These are phyloP conservation scores for Jatropha podagrica DNA, from an alignment of 441 rosid genomes.

Conservation along the genomic window DNA sequence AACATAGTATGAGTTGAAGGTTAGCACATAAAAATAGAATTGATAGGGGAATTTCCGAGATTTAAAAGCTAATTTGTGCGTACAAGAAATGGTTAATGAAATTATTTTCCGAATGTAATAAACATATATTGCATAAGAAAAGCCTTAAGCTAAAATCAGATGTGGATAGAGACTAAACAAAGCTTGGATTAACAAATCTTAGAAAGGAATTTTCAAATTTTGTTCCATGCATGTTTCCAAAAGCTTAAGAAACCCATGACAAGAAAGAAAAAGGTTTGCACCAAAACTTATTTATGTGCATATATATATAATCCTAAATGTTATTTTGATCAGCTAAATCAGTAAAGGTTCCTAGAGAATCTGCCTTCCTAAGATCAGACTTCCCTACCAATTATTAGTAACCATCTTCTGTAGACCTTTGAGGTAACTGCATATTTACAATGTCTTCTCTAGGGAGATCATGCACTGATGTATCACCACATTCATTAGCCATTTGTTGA, in stretches of 20 bases:
- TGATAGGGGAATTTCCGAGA: neutral
- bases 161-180: neutral
- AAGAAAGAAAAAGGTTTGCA: neutral
- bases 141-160: no score
- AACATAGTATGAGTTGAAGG: neutral
- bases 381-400: constrained; percentile 19
- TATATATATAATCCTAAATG: no score
- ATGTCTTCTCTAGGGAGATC: constrained; percentile 68
- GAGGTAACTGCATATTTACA: constrained; percentile 69
- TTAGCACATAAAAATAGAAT: neutral
- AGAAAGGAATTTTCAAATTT: neutral
- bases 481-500: constrained; percentile 29
- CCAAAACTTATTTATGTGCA: neutral
- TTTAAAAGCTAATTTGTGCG: neutral
- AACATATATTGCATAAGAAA: no score
- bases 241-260: neutral
- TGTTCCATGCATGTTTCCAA: neutral
- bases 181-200: neutral
- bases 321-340: neutral
- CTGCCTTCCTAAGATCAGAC: constrained; percentile 9
- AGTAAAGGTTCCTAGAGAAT: neutral
- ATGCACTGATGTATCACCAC: constrained; percentile 24
- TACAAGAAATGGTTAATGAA: neutral
- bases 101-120: neutral
- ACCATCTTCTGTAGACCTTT: constrained; percentile 29